These are phyloP conservation scores for Podaxis pistillaris DNA, from an alignment of 768 basidiomycete genomes.

Conservation along the genomic window DNA sequence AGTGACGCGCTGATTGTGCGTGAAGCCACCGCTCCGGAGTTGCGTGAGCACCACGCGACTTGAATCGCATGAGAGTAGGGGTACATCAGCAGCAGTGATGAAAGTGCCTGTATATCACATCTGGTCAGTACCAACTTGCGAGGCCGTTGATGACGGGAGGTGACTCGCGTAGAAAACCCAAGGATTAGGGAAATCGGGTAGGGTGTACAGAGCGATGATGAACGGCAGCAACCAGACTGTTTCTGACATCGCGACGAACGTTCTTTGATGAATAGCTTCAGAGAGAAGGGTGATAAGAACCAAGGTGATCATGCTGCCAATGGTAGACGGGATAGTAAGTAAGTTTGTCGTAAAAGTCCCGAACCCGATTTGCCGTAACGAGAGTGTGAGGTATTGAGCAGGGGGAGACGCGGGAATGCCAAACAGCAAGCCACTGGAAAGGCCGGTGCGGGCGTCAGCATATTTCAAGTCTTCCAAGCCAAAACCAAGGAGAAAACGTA, in stretches of 20 bases:
- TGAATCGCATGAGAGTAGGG: constrained; percentile 50
- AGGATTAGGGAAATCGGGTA: constrained; percentile 46
- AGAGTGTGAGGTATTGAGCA: constrained; percentile 55
- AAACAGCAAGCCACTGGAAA: constrained; percentile 48
- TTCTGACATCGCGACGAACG: constrained; percentile 50
- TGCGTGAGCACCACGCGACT: constrained; percentile 60
- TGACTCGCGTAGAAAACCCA: constrained; percentile 50
- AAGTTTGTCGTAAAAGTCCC: constrained; percentile 60
- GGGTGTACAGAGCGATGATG: constrained; percentile 51
- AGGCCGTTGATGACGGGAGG: background rate
- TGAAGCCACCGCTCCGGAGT: constrained; percentile 57
- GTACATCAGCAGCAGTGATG: constrained; percentile 18
- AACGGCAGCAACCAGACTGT: constrained; percentile 63
- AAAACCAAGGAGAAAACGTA: constrained; percentile 19
- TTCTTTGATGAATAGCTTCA: constrained; percentile 52
- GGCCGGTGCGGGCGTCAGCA: background rate
- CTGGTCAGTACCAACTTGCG: background rate
- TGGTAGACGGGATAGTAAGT: constrained; percentile 54
- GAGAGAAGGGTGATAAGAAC: constrained; percentile 48
- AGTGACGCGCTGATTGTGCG: constrained; percentile 59
- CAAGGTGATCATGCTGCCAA: constrained; percentile 52
- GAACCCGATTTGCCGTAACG: constrained; percentile 59
- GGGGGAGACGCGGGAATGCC: constrained; percentile 49
- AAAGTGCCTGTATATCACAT: constrained; percentile 17
- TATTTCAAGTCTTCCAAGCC: background rate